These are phyloP conservation scores for Ceratocystis harringtonii DNA, from an alignment of 2,329 filamentous ascomycete genomes.

Conservation along the genomic window DNA sequence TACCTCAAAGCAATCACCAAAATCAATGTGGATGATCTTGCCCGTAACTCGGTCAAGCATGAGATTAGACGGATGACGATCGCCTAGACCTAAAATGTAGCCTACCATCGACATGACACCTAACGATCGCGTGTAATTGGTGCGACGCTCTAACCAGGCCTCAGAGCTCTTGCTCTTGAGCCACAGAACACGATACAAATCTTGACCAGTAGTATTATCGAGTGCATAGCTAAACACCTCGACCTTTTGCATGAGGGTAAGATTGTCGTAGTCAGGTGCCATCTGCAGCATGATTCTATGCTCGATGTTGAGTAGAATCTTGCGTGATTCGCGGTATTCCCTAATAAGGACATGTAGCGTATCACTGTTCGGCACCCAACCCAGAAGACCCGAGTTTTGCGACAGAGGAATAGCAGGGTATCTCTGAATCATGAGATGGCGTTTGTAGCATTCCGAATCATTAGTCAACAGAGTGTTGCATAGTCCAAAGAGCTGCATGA, in stretches of 20 bases:
- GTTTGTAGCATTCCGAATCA: conserved; percentile 92
- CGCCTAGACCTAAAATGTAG: conserved; percentile 91
- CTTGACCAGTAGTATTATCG: conserved; percentile 97
- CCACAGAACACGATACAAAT: conserved; percentile 95
- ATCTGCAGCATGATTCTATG: conserved; percentile 99
- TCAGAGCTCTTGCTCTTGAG: conserved; percentile 97
- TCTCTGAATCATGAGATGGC: conserved; percentile 88
- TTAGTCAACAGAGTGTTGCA: conserved; percentile 90
- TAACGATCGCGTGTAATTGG: conserved; percentile 95
- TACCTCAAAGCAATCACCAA: conserved; percentile 98
- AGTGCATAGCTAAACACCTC: conserved; percentile 98
- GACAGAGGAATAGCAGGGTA: conserved; percentile 96
- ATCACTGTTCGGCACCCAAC: conserved; percentile 96
- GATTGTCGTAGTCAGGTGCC: conserved; percentile 96
- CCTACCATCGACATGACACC: conserved; percentile 99
- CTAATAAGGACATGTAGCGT: conserved; percentile 92
- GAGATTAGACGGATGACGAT: conserved; percentile 92
- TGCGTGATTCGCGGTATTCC: conserved; percentile 91
- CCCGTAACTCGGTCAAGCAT: conserved; percentile 94
- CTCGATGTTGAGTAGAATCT: conserved; percentile 97
- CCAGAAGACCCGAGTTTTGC: conserved; percentile 85
- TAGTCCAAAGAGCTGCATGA: conserved; percentile 97
- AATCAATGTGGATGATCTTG: conserved; percentile 97
- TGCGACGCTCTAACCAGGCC: conserved; percentile 90
- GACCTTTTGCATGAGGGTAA: conserved; percentile 99